Conservation (phyloP, 2,329 filamentous ascomycete genomes). For the Fusarium nematophilum region DNA sequence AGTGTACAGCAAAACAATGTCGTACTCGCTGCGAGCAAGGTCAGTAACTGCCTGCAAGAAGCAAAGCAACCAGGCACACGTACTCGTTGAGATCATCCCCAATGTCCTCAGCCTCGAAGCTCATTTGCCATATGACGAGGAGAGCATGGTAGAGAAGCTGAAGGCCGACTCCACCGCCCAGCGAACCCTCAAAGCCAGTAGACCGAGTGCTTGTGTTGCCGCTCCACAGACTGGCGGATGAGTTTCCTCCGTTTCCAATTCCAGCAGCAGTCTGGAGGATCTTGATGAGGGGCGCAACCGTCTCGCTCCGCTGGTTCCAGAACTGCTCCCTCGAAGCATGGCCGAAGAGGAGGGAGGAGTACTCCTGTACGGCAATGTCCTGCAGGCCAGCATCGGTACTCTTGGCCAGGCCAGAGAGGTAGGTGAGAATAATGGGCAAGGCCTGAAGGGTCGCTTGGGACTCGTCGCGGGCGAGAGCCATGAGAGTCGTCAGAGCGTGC, state of each 20-base stretch:
- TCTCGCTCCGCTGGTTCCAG: constrained; percentile 91
- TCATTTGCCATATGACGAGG: constrained; percentile 94
- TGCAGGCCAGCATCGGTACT: constrained; percentile 89
- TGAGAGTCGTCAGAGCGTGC: constrained; percentile 83
- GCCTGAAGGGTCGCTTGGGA: constrained; percentile 77
- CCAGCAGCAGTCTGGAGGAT: constrained; percentile 84
- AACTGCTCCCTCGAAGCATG: constrained; percentile 81
- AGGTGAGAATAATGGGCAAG: constrained; percentile 84
- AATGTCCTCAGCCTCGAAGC: constrained; percentile 84
- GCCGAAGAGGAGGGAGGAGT: constrained; percentile 85
- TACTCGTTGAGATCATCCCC: constrained; percentile 87
- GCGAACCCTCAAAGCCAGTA: constrained; percentile 69
- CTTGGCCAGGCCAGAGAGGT: constrained; percentile 85
- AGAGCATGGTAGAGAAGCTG: constrained; percentile 95
- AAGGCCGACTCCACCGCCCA: constrained; percentile 87
- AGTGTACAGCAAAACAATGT: constrained; percentile 91
- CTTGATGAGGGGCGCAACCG: constrained; percentile 81
- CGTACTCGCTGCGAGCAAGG: constrained; percentile 74
- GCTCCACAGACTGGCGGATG: constrained; percentile 71
- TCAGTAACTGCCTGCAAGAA: constrained; percentile 23
- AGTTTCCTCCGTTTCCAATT: constrained; percentile 73
- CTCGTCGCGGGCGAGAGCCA: constrained; percentile 74
- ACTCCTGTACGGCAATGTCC: constrained; percentile 94
- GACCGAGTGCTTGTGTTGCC: constrained; percentile 64
- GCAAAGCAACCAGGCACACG: constrained; percentile 46